These are phyloP conservation scores for Macrolepiota fuliginosa DNA, from an alignment of 768 basidiomycete species.

Conservation along the genomic window DNA sequence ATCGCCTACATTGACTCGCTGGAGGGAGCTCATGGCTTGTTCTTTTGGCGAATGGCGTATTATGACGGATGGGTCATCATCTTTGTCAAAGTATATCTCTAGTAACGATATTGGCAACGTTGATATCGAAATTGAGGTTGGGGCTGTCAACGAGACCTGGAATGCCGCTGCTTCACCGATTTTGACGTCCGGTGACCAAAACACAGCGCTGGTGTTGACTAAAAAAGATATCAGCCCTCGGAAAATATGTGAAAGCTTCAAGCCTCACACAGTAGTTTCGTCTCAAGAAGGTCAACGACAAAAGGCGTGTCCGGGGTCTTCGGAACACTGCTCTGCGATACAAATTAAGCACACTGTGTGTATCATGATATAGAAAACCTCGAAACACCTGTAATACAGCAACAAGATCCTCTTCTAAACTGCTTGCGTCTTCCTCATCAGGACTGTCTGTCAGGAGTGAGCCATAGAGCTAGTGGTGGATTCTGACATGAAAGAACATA, in stretches of 20 bases:
- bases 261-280: slow-evolving; percentile 57
- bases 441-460: slow-evolving; percentile 26
- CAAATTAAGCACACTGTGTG: not conserved
- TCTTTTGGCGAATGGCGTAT: slow-evolving; percentile 40
- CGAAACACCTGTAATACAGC: slow-evolving; percentile 63
- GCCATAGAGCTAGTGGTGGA: slow-evolving; percentile 2
- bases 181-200: slow-evolving; percentile 65
- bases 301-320: slow-evolving; percentile 52
- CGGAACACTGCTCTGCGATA: slow-evolving; percentile 66
- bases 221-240: slow-evolving; percentile 9
- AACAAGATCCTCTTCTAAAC: slow-evolving; percentile 69
- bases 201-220: slow-evolving; percentile 69
- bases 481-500: slow-evolving; percentile 26
- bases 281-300: slow-evolving; percentile 60
- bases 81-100: slow-evolving; percentile 53
- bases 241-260: slow-evolving; percentile 7
- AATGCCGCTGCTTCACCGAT: slow-evolving; percentile 67
- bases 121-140: slow-evolving; percentile 44
- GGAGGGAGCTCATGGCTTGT: slow-evolving; percentile 25
- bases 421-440: slow-evolving; percentile 44
- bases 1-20: slow-evolving; percentile 28
- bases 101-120: slow-evolving; percentile 62
- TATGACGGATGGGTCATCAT: slow-evolving; percentile 39
- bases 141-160: slow-evolving; percentile 66
- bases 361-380: not conserved